Evolutionary conservation across 1,284 basidiomycete genomes (phyloP).

Genomic region (Sphagnurus paluster): DNA sequence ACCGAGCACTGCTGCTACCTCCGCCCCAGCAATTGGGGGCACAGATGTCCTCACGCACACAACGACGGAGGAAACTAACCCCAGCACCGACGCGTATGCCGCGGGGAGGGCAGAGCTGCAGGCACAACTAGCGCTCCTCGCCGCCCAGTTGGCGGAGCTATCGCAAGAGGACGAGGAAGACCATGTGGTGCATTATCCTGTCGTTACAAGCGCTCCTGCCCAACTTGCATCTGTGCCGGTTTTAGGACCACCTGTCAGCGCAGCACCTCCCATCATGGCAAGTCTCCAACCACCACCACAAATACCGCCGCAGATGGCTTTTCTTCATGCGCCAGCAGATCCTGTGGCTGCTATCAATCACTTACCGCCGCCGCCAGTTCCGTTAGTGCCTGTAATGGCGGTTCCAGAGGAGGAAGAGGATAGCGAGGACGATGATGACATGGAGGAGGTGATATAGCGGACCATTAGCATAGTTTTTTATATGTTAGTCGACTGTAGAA

Average conservation of each 20-base stretch:
- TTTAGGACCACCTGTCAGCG: slow-evolving; percentile 3
- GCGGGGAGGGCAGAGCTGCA: slow-evolving; percentile 25
- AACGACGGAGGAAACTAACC: not conserved
- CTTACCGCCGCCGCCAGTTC: slow-evolving; percentile 6
- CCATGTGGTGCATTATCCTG: slow-evolving; percentile 16
- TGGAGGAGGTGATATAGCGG: slow-evolving; percentile 37
- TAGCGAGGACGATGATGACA: slow-evolving; percentile 36
- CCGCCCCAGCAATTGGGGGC: not conserved
- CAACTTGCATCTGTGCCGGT: not conserved
- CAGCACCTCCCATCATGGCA: too few relatives aligned
- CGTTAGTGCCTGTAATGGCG: slow-evolving; percentile 5
- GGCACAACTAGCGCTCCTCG: slow-evolving; percentile 28
- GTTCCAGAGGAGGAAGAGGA: slow-evolving; percentile 22
- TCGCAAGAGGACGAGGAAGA: slow-evolving; percentile 22
- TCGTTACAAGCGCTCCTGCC: not conserved
- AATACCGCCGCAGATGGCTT: slow-evolving; percentile 2
- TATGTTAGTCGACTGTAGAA: too few relatives aligned
- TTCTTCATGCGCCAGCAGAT: too few relatives aligned
- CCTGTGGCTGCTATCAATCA: too few relatives aligned
- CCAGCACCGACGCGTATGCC: not conserved
- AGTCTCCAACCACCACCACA: slow-evolving; percentile 10
- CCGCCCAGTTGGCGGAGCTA: slow-evolving; percentile 30
- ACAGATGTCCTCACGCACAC: slow-evolving; percentile 2
- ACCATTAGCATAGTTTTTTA: not conserved
- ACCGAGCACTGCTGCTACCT: slow-evolving; percentile 4